phyloP scores from a whole-genome alignment of 495 filamentous ascomycete genomes.

The Daldinia bambusicola region DNA sequence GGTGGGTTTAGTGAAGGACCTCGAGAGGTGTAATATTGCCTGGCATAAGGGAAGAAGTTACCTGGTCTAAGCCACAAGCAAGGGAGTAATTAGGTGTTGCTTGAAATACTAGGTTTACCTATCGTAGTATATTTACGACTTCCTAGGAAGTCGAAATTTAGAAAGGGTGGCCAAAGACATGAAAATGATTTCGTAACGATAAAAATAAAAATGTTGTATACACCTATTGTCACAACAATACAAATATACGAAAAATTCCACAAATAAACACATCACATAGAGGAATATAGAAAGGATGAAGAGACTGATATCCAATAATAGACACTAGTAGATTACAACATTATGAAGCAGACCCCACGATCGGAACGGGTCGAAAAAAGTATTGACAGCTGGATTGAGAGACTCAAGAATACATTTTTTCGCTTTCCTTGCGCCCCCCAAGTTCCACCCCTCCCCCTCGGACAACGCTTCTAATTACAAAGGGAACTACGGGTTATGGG shows the following conservation, averaged over 20 bases:
- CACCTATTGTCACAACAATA: too few species aligned
- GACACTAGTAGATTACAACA: constrained; percentile 54
- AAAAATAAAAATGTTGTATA: too few species aligned
- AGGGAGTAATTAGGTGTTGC: too few species aligned
- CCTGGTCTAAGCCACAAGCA: too few species aligned
- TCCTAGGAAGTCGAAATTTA: too few species aligned
- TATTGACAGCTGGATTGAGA: constrained; percentile 29
- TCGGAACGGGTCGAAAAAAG: constrained; percentile 19
- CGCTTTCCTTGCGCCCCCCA: constrained; percentile 31
- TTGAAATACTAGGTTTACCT: too few species aligned
- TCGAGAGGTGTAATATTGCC: too few species aligned
- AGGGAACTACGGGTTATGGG: constrained; percentile 30
- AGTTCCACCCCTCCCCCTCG: constrained; percentile 6
- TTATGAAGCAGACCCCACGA: constrained; percentile 50
- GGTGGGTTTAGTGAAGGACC: too few species aligned
- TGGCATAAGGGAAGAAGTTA: too few species aligned
- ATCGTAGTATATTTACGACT: too few species aligned
- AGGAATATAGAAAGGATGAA: background rate
- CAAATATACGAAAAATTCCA: background rate
- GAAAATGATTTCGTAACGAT: too few species aligned
- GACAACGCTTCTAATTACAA: constrained; percentile 37
- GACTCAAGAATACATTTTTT: constrained; percentile 15
- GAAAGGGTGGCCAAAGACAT: too few species aligned
- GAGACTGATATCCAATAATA: constrained; percentile 41
- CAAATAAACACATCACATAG: background rate